phyloP scores from a whole-genome alignment of 352 stramenopile genomes.

The Phytophthora pinifolia region DNA sequence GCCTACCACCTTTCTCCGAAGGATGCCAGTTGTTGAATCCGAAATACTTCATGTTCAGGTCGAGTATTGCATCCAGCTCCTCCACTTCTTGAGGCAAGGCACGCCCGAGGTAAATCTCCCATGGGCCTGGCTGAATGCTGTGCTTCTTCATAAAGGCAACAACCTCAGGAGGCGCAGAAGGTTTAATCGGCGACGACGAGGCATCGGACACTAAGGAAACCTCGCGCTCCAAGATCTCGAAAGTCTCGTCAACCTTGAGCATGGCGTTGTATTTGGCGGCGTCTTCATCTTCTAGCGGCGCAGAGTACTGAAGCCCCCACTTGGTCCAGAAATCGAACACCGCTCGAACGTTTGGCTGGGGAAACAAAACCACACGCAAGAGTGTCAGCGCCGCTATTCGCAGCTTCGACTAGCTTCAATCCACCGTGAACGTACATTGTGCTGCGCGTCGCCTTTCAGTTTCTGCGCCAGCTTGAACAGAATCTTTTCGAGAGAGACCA shows the following conservation, averaged over 20 bases:
- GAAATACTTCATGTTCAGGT: slow-evolving; percentile 77
- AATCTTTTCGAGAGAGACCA: slow-evolving; percentile 67
- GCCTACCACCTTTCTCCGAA: slow-evolving; percentile 65
- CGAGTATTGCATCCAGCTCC: slow-evolving; percentile 64
- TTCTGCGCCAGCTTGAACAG: slow-evolving; percentile 63
- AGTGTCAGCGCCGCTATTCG: background rate
- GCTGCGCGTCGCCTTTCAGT: slow-evolving; percentile 55
- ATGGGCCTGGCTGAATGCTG: slow-evolving; percentile 69
- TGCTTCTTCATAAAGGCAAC: slow-evolving; percentile 82
- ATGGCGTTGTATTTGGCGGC: slow-evolving; percentile 45
- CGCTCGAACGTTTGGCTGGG: slow-evolving; percentile 65
- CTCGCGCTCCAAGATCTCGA: slow-evolving; percentile 67
- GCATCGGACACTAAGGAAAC: slow-evolving; percentile 53
- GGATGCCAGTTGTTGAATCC: slow-evolving; percentile 77
- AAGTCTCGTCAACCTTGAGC: slow-evolving; percentile 54
- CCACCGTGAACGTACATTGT: slow-evolving; percentile 55
- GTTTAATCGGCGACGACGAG: slow-evolving; percentile 72
- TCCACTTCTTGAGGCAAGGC: slow-evolving; percentile 67
- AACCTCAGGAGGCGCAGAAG: slow-evolving; percentile 56
- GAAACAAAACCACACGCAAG: slow-evolving; percentile 2
- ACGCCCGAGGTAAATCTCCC: slow-evolving; percentile 78
- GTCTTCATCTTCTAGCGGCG: slow-evolving; percentile 33
- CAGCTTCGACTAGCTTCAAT: background rate
- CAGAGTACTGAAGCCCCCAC: slow-evolving; percentile 71
- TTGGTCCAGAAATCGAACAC: slow-evolving; percentile 86